These are phyloP conservation scores for Capsicum chinense DNA, from an alignment of 257 asterid genomes.

Conservation along the genomic window DNA sequence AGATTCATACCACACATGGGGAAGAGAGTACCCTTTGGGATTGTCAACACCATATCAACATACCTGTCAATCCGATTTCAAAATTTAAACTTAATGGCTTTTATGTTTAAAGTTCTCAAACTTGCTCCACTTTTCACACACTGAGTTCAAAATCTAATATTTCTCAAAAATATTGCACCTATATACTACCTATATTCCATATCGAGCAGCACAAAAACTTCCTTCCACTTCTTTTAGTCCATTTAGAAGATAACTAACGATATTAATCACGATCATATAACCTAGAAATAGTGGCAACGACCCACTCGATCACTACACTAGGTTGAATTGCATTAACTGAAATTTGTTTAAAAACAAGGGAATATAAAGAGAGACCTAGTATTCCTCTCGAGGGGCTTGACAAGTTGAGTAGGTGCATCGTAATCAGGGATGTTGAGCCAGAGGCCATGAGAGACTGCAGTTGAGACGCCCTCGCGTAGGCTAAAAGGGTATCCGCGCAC, in stretches of 20 bases:
- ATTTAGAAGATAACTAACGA: neutral
- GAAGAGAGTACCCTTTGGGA: slow-evolving; percentile 88
- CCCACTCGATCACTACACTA: neutral
- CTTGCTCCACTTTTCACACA: neutral
- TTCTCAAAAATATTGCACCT: neutral
- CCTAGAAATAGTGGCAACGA: neutral
- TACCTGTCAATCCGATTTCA: slow-evolving; percentile 45
- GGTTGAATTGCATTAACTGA: neutral
- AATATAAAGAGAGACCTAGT: slow-evolving; percentile 45
- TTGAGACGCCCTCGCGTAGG: slow-evolving; percentile 83
- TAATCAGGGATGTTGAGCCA: slow-evolving; percentile 96
- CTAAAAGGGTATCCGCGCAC: slow-evolving; percentile 97
- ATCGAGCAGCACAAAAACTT: neutral
- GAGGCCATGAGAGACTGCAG: slow-evolving; percentile 90
- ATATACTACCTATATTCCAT: neutral
- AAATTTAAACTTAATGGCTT: too few species aligned
- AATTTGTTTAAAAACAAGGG: too few species aligned
- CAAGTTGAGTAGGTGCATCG: slow-evolving; percentile 98
- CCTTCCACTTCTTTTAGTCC: neutral
- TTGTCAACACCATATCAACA: slow-evolving; percentile 85
- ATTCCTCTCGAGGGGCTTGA: slow-evolving; percentile 88
- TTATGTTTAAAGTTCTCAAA: too few species aligned
- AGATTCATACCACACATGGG: slow-evolving; percentile 98
- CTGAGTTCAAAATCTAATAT: neutral
- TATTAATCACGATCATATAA: neutral